Percentiles rank a stretch among this genome's conserved stretches.
These are phyloP conservation scores for Tuber calosporum DNA, from an alignment of 495 filamentous ascomycete species.

Conservation along the genomic window DNA sequence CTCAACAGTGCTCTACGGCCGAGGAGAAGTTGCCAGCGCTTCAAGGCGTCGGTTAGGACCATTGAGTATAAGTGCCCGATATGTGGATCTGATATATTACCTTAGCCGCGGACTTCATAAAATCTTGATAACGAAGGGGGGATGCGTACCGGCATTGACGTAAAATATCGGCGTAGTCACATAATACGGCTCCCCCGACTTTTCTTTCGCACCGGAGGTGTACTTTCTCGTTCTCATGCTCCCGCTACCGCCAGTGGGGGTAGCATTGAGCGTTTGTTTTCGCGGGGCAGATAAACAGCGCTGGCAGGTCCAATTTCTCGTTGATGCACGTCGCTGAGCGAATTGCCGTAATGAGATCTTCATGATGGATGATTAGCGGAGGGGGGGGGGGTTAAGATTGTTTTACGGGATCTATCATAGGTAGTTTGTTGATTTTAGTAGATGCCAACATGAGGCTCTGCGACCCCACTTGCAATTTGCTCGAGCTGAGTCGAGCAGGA, in stretches of 20 bases:
- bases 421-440: neutral
- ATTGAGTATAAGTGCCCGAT: conserved; percentile 92
- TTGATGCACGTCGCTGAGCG: neutral
- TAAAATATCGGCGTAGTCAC: conserved; percentile 98
- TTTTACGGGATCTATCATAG: neutral
- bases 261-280: neutral
- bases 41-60: conserved; percentile 82
- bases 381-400: neutral
- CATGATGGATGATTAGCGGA: neutral
- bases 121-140: conserved; percentile 6
- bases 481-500: no score
- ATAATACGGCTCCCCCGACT: conserved; percentile 76
- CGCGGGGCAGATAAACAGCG: neutral
- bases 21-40: conserved; percentile 78
- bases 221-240: conserved; percentile 7
- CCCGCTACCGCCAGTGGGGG: neutral
- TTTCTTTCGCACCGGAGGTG: conserved; percentile 9
- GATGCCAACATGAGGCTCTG: neutral
- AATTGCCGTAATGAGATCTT: neutral
- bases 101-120: neutral
- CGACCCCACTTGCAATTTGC: no score
- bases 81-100: conserved; percentile 61
- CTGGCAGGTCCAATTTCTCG: neutral
- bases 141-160: conserved; percentile 74
- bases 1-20: conserved; percentile 63